Percentiles rank a stretch among this genome's conserved stretches.
phyloP scores from a whole-genome alignment of 331 rosid species.

The Quercus tomentella region DNA sequence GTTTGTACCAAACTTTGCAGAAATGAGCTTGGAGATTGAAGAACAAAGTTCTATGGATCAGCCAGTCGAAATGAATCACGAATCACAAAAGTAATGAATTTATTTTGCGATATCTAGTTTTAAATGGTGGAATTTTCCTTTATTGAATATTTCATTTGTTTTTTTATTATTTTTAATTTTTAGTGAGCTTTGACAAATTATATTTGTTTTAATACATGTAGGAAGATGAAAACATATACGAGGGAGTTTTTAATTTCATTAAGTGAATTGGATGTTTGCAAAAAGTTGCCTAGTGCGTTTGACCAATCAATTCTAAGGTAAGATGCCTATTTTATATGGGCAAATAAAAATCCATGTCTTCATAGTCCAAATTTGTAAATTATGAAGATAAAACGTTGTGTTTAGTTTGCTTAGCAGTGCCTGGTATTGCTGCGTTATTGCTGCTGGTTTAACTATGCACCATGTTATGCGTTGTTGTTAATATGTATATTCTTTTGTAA shows the following conservation, averaged over 20 bases:
- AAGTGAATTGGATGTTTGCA: constrained; percentile 70
- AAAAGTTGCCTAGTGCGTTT: constrained; percentile 68
- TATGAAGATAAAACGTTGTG: not conserved
- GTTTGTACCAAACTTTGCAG: constrained; percentile 25
- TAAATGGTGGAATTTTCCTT: not conserved
- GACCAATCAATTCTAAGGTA: constrained; percentile 76
- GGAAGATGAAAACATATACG: constrained; percentile 61
- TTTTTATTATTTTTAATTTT: not conserved
- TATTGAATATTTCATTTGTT: not conserved
- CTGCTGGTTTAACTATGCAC: constrained; percentile 3
- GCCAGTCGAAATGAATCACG: constrained; percentile 32
- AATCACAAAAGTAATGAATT: constrained; percentile 47
- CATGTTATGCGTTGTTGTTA: constrained; percentile 20
- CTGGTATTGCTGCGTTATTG: not conserved
- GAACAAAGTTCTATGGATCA: constrained; percentile 38
- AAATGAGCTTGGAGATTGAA: constrained; percentile 70
- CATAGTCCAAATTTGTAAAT: not conserved
- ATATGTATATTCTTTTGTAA: not conserved
- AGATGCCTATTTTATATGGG: constrained; percentile 10
- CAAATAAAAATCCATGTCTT: not conserved
- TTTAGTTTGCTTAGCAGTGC: not conserved
- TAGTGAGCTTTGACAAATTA: constrained; percentile 6
- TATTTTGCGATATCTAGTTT: constrained; percentile 7
- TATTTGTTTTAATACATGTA: constrained; percentile 29
- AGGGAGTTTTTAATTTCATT: constrained; percentile 77